Evolutionary conservation across 768 basidiomycete species (phyloP).

Genomic region (Rhizopogon roseolus): DNA sequence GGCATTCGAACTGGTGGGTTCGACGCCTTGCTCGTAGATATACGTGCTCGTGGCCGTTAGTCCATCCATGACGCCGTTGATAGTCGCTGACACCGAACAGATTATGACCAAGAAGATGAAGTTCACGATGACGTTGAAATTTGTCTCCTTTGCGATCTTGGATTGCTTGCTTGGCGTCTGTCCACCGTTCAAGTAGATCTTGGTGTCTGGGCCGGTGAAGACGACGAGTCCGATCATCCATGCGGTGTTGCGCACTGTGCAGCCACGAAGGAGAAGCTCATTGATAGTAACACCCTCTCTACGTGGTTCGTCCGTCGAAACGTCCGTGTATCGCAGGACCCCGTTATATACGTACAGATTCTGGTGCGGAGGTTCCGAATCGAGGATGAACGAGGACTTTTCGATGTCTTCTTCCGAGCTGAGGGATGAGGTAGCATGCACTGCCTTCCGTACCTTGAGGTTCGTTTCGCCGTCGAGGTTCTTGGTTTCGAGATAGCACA

Average conservation of each 20-base stretch:
- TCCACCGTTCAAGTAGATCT: slow-evolving; percentile 90
- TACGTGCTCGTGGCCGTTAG: slow-evolving; percentile 58
- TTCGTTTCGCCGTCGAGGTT: slow-evolving; percentile 98
- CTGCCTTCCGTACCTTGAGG: slow-evolving; percentile 77
- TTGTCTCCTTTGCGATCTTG: slow-evolving; percentile 98
- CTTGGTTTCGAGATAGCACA: slow-evolving; percentile 97
- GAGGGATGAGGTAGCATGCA: slow-evolving; percentile 73
- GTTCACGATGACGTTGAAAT: slow-evolving; percentile 96
- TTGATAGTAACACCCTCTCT: slow-evolving; percentile 82
- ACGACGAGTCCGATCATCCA: slow-evolving; percentile 95
- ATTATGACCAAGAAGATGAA: slow-evolving; percentile 74
- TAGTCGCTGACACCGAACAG: slow-evolving; percentile 71
- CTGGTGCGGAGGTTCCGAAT: slow-evolving; percentile 90
- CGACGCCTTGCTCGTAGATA: slow-evolving; percentile 64
- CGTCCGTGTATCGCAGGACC: slow-evolving; percentile 70
- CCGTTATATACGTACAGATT: slow-evolving; percentile 91
- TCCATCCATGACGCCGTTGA: slow-evolving; percentile 69
- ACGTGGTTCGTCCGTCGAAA: slow-evolving; percentile 44
- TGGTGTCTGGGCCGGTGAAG: slow-evolving; percentile 90
- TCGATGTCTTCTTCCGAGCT: slow-evolving; percentile 87
- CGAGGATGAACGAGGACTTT: slow-evolving; percentile 80
- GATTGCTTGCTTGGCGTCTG: slow-evolving; percentile 94
- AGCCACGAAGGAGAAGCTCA: slow-evolving; percentile 88
- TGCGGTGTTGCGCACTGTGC: slow-evolving; percentile 80
- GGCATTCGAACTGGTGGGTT: slow-evolving; percentile 54